phyloP scores from a whole-genome alignment of 2,329 filamentous ascomycete species.

The Ilyonectria mors-panacis region DNA sequence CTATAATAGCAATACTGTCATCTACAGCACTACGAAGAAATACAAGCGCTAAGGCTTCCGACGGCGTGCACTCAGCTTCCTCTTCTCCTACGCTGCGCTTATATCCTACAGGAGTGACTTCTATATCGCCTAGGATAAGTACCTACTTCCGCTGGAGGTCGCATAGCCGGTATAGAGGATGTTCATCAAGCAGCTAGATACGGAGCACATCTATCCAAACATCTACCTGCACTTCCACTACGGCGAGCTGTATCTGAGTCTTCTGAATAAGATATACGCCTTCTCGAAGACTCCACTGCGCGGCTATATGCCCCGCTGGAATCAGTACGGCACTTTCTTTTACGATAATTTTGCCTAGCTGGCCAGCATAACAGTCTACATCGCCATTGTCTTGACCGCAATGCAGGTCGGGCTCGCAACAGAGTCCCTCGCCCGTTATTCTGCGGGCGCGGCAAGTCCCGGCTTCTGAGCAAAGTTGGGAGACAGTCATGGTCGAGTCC shows the following conservation, averaged over 20 bases:
- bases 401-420: conserved; percentile 18
- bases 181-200: conserved; percentile 1
- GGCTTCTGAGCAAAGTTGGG: no score
- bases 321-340: conserved; percentile 7
- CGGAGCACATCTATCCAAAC: not conserved
- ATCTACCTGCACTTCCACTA: conserved; percentile 16
- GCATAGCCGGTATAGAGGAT: conserved; percentile 11
- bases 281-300: not conserved
- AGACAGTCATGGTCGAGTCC: no score
- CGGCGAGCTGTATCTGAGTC: conserved; percentile 17
- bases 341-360: conserved; percentile 1
- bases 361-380: not conserved
- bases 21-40: no score
- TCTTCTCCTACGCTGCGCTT: conserved; percentile 11
- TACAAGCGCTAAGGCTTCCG: not conserved
- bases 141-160: conserved; percentile 5
- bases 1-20: no score
- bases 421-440: no score
- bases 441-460: no score
- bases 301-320: conserved; percentile 1
- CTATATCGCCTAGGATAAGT: not conserved
- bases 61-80: conserved; percentile 5
- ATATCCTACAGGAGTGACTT: conserved; percentile 21
- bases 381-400: conserved; percentile 11
- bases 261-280: conserved; percentile 13